Base-by-base conservation (phyloP, 345 rosid species). In the Aurinia saxatilis region DNA sequence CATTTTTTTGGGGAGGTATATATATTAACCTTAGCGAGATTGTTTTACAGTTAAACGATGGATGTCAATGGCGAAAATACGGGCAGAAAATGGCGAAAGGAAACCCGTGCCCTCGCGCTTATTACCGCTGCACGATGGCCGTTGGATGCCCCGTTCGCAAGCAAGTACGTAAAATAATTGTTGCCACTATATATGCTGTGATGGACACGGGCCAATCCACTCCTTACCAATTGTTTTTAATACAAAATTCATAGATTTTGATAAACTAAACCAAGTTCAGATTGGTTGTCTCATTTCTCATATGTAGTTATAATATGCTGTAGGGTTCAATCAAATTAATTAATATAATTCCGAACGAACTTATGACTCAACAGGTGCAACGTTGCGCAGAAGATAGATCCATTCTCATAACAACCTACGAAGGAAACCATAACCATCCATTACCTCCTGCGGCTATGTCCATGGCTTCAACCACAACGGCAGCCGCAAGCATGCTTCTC, bases 21-120 rank as follows among this genome's bases (percentile, higher is more conserved):
- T 27, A 30, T 19, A 5, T 7, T 54, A 40, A 49, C n/a, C n/a
- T n/a, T n/a, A n/a, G n/a, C n/a, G n/a, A n/a, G n/a, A n/a, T n/a
- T 49, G n/a, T 33, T 45, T 7, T 37, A 18, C 67, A 90, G 97
- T 79, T 90, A 45, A 75, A 75, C 7, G 97, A 90, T 71, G 99
- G 99, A 6, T 93, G 99, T 40, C 99, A 87, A 70, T 93, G 99
- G 99, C 64, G 99, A 50, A 93, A 93, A 63, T 93, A 93, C n/a
- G 99, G 99, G 13, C 99, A 93, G 41, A 93, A 93, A 68, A 93
- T 90, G 95, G 97, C 99, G 0, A 93, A 93, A 75, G 99, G 99
- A 60, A 93, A 93, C 63, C 99, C 99, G 0, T 87, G 96, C 21
- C 99, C 99, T 12, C 75, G 99, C 50, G 96, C 99, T 68, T 93